phyloP scores from a whole-genome alignment of 2,329 filamentous ascomycete species.

The Diaporthe vaccinii region DNA sequence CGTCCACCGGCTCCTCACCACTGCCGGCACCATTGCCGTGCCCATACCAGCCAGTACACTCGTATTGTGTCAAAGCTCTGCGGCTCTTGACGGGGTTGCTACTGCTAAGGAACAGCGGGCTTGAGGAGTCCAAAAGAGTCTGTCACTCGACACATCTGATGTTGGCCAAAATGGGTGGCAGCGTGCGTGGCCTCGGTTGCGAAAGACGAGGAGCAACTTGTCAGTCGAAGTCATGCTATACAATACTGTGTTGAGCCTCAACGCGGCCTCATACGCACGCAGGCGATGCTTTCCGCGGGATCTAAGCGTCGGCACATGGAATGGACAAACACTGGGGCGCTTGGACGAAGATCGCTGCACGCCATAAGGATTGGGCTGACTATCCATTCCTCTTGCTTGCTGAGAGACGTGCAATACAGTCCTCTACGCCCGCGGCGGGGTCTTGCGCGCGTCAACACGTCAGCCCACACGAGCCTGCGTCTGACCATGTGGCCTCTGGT shows the following conservation, averaged over 20 bases:
- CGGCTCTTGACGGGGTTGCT: too few species aligned
- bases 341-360: background rate
- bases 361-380: background rate
- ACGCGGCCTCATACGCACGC: background rate
- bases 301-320: background rate
- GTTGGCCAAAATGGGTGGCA: background rate
- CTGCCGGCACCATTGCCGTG: slow-evolving; percentile 2
- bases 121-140: background rate
- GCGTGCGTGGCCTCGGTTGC: background rate
- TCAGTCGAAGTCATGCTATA: background rate
- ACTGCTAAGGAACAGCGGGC: background rate
- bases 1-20: slow-evolving; percentile 2
- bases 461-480: slow-evolving; percentile 1
- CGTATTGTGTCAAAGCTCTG: background rate
- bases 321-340: background rate
- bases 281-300: background rate
- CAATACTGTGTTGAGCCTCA: background rate
- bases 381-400: background rate
- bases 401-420: background rate
- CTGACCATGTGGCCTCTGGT: slow-evolving; percentile 4
- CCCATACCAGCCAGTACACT: background rate
- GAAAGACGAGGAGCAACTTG: background rate
- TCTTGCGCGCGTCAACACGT: slow-evolving; percentile 2
- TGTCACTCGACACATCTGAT: background rate
- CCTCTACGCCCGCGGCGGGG: background rate